Evolutionary conservation across 2,329 filamentous ascomycete species (phyloP), one percentile per base, ranked within the genome.

Genomic region (Monascus ruber): DNA sequence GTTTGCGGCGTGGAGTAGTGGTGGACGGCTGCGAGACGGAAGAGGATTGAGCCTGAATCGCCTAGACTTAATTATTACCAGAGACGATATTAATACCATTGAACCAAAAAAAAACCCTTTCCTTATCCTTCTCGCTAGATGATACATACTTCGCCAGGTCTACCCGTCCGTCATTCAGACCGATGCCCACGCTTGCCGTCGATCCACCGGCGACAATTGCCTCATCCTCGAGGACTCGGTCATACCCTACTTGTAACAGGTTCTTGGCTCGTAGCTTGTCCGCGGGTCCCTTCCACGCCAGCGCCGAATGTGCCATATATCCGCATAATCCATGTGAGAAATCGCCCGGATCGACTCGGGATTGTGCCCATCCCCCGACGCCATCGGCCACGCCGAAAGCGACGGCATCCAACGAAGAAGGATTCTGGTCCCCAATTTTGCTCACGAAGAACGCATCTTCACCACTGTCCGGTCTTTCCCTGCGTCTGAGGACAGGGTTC

Each of bases 371-470:
- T 29, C 91, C 91, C 35, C 91, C 91, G 0, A 98, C 91, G 7
- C 91, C 91, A 59, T 98, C 91, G 38, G 88, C 87, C 24, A 98
- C 77, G 11, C 86, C 91, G 50, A 98, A 81, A 1, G 88, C 85
- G 7, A 94, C 75, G 5, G 52, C 47, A 6, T 48, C 47, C 3
- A 51, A 44, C 33, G 54, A 45, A 32, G 79, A 72, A 31, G 78
- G 73, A 1, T 74, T 74, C 46, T 79, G 76, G 37, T 78, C 80
- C 8, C 83, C 85, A n/a, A 95, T 70, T 24, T 80, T 77, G 55
- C 83, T 77, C 51, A 91, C 82, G 64, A 98, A 98, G 68, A 95
- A 96, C 42, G 91, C 85, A 72, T 98, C 91, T 64, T 98, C 88
- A 10, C 91, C 91, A 37, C 84, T 91, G 42, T 78, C 81, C 36